These are phyloP conservation scores for Anisogramma anomala DNA, from an alignment of 2,329 filamentous ascomycete species.

Conservation along the genomic window DNA sequence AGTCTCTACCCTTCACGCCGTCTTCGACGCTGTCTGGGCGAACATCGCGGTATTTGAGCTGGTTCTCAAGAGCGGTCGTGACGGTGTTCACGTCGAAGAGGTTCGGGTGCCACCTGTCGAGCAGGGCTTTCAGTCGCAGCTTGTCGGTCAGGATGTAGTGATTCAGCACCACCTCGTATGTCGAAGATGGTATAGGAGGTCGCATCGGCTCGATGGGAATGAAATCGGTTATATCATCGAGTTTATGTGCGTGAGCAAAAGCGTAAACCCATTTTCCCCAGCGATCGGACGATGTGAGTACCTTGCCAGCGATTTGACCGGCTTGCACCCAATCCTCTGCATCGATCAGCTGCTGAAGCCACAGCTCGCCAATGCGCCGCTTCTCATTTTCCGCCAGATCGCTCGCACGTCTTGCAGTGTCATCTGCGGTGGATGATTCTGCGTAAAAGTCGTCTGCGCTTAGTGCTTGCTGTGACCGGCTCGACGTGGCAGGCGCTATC, in stretches of 20 bases:
- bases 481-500: conserved; percentile 25
- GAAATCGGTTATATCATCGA: conserved; percentile 78
- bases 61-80: conserved; percentile 67
- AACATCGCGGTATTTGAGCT: conserved; percentile 65
- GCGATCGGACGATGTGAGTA: conserved; percentile 63
- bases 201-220: conserved; percentile 69
- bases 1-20: conserved; percentile 64
- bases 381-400: conserved; percentile 76
- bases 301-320: conserved; percentile 69
- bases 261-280: conserved; percentile 97
- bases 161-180: conserved; percentile 81
- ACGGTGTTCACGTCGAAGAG: conserved; percentile 71
- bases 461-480: conserved; percentile 21
- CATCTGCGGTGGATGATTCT: conserved; percentile 54
- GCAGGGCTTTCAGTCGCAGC: conserved; percentile 60
- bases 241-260: conserved; percentile 74
- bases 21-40: conserved; percentile 65
- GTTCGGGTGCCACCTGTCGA: conserved; percentile 75
- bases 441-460: conserved; percentile 59
- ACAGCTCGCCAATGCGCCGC: conserved; percentile 78
- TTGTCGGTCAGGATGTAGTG: conserved; percentile 79
- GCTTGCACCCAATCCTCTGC: conserved; percentile 65
- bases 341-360: conserved; percentile 77
- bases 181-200: conserved; percentile 65
- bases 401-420: conserved; percentile 44